These are phyloP conservation scores for Obba rivulosa DNA, from an alignment of 768 basidiomycete genomes.

Conservation along the genomic window DNA sequence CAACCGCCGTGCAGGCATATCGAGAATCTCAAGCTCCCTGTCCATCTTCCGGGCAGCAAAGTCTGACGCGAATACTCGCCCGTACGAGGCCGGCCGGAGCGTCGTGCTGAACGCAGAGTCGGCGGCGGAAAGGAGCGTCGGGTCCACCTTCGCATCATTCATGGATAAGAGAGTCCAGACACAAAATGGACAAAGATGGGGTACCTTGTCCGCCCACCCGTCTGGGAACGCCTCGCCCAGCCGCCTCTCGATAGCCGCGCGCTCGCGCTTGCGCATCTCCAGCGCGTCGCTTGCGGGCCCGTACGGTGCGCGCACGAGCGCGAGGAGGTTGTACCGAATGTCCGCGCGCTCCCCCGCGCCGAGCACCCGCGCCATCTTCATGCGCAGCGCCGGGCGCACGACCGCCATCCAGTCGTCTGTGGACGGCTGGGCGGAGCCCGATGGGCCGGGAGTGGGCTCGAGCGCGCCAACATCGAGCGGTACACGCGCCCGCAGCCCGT, in stretches of 20 bases:
- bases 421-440: conserved; percentile 7
- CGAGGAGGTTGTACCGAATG: conserved; percentile 57
- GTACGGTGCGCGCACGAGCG: conserved; percentile 50
- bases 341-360: conserved; percentile 33
- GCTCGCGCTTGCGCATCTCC: conserved; percentile 48
- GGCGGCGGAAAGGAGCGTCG: conserved; percentile 25
- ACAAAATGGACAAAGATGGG: neutral
- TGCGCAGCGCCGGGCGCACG: conserved; percentile 58
- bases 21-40: conserved; percentile 37
- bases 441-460: neutral
- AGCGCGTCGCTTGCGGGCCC: conserved; percentile 44
- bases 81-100: conserved; percentile 18
- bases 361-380: conserved; percentile 39
- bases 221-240: conserved; percentile 26
- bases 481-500: conserved; percentile 51
- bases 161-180: neutral
- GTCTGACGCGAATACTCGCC: conserved; percentile 33
- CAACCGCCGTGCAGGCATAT: conserved; percentile 35
- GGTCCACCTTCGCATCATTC: conserved; percentile 33
- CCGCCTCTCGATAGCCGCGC: conserved; percentile 38
- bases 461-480: conserved; percentile 62
- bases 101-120: conserved; percentile 28
- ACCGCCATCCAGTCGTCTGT: conserved; percentile 49
- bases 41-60: conserved; percentile 43
- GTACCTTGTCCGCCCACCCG: conserved; percentile 35